Conservation (phyloP, 148 eudicot species). For the Oxyria digyna region DNA sequence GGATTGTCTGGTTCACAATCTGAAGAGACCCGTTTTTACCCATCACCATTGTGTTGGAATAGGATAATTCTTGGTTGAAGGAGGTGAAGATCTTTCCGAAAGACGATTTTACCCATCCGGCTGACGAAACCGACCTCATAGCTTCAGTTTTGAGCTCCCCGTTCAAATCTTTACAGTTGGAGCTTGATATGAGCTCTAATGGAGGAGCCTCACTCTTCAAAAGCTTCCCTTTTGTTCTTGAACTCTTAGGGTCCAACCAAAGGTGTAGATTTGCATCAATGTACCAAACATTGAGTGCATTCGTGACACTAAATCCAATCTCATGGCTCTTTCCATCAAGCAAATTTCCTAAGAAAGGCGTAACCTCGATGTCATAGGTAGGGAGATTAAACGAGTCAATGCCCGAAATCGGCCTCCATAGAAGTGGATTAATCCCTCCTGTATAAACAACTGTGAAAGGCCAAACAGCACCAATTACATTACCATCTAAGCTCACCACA, state of each 20-base stretch:
- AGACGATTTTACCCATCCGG: constrained; percentile 67
- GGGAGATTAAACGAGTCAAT: constrained; percentile 87
- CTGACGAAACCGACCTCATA: constrained; percentile 30
- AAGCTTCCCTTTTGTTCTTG: constrained; percentile 35
- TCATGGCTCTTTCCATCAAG: constrained; percentile 55
- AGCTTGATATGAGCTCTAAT: not conserved
- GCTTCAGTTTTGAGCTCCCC: constrained; percentile 45
- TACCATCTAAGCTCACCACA: constrained; percentile 55
- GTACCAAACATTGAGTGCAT: constrained; percentile 80
- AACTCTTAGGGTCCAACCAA: constrained; percentile 55
- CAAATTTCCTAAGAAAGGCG: constrained; percentile 55
- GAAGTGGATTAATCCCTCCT: constrained; percentile 77
- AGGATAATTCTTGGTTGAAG: constrained; percentile 33
- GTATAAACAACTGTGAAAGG: constrained; percentile 83
- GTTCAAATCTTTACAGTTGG: constrained; percentile 37
- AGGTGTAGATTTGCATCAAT: constrained; percentile 80
- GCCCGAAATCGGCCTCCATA: constrained; percentile 77
- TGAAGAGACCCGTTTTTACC: constrained; percentile 47
- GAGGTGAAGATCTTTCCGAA: constrained; percentile 41
- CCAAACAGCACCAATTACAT: constrained; percentile 55
- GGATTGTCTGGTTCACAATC: constrained; percentile 50
- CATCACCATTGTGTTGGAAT: constrained; percentile 44
- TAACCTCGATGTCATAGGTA: constrained; percentile 70
- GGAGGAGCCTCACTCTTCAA: constrained; percentile 12
- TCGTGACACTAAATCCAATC: constrained; percentile 56